Evolutionary conservation across 2,329 filamentous ascomycete species (phyloP), one percentile per base, ranked within the genome.

Genomic region (Colletotrichum sp.): DNA sequence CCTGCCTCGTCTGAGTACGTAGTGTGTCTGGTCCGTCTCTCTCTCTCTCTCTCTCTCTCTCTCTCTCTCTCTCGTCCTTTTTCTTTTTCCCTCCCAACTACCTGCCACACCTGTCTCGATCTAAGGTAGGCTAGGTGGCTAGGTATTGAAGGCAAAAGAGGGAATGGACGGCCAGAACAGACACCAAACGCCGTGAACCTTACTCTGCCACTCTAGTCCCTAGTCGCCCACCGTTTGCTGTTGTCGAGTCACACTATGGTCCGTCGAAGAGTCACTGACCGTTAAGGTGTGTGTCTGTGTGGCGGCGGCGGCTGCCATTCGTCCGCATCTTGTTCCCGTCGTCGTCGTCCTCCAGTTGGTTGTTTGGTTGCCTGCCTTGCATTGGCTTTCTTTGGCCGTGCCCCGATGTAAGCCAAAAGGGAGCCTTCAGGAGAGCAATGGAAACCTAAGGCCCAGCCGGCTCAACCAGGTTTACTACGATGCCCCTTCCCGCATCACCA

Each of bases 271-370:
- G 73, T 76, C 70, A 73, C 28, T 60, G 70, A 32, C 73, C 64
- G 70, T 64, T 67, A 44, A 52, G 70, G 73, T 76, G 73, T 76
- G 73, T 64, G 70, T 76, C 64, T 65, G 64, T 76, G 73, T 73
- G 57, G 63, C 44, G 69, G 36, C 68, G 57, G 63, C 44, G 69
- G 36, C 68, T 63, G 36, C 60, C 64, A 76, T 69, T 76, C 62
- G 73, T 60, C 64, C 73, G 44, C 34, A 32, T 44, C 21, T 36
- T 57, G 55, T 65, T 36, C 32, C 44, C 67, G 8, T 69, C 32
- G 44, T 18, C 62, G 4, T 18, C 62, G 4, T 36, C 60, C 28
- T 63, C 28, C 30, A 32, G 15, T 39, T 30, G 32, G 59, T 30
- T 28, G 28, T 62, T 30, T 62, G 59, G 59, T 30, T 28, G 60